Conservation (phyloP, 2,329 filamentous ascomycete species). For the Periconia digitata region DNA sequence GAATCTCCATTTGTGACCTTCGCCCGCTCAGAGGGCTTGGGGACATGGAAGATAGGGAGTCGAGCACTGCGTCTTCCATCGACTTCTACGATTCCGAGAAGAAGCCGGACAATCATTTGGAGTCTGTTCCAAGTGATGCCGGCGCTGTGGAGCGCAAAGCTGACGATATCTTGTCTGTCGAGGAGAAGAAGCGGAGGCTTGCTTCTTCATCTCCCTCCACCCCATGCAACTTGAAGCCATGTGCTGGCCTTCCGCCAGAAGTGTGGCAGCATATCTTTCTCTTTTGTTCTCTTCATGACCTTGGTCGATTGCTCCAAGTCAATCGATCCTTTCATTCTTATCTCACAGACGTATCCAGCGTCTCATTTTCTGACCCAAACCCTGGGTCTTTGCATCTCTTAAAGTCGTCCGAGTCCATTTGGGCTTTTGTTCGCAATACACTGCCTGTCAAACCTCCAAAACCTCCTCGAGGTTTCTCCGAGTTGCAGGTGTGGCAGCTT, state of each 20-base stretch:
- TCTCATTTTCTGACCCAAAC: conserved; percentile 33
- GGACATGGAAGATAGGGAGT: conserved; percentile 38
- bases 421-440: conserved; percentile 67
- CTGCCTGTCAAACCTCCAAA: conserved; percentile 69
- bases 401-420: conserved; percentile 67
- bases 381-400: conserved; percentile 42
- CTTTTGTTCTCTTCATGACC: conserved; percentile 63
- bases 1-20: conserved; percentile 34
- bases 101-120: conserved; percentile 11
- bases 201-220: conserved; percentile 12
- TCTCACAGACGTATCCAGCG: conserved; percentile 40
- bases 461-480: conserved; percentile 65
- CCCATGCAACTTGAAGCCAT: conserved; percentile 22
- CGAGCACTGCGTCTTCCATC: conserved; percentile 37
- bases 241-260: conserved; percentile 57
- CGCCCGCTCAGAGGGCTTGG: conserved; percentile 17
- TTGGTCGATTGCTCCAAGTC: conserved; percentile 67
- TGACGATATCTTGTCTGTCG: conserved; percentile 19
- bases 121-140: conserved; percentile 1
- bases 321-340: conserved; percentile 65
- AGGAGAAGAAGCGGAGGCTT: conserved; percentile 38
- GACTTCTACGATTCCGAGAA: conserved; percentile 39
- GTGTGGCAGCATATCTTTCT: conserved; percentile 72
- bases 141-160: conserved; percentile 40
- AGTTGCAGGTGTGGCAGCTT: conserved; percentile 77